Base-by-base conservation (phyloP, 805 yeast species). In the Barnettozyma botsteinii region DNA sequence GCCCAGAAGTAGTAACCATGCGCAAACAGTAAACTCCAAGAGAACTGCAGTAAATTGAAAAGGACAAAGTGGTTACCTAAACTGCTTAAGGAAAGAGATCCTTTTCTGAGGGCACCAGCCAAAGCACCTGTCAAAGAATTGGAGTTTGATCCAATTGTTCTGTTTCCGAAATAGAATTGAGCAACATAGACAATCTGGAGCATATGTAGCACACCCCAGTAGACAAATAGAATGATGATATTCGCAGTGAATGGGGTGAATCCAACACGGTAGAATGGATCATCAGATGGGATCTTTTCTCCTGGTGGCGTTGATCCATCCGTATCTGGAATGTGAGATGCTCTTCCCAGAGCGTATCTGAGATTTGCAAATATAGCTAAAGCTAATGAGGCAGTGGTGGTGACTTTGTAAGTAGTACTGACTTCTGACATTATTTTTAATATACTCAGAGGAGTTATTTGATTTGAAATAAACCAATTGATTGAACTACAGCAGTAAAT, bases 221-320 rank as follows among this genome's bases (percentile, higher is more conserved):
- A 85, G 11, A 72, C 59, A 31, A 75, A 58, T 3, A 70, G 59
- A 13, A 77, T 65, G 12, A 76, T 42, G 11, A 70, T 57, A 43
- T 71, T 69, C 13, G 78, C 77, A 3, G 87, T 73, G 66, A 85
- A 85, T 12, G 95, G 93, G 3, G 93, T 85, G 51, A 72, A 66
- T 6, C 70, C 71, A 7, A 74, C 74, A 35, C 73, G 69, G 56
- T 52, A 61, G 42, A 66, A 70, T 23, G 77, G 75, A 41, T 69
- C 66, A 34, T 57, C 51, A 7, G 53, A 59, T 46, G 70, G 62
- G 36, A 69, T 65, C 35, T 69, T 63, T 7, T 49, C 61, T 26
- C 63, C 65, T 18, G 70, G 69, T 22, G 35, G 9, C 15, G n/a
- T n/a, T n/a, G n/a, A n/a, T n/a, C n/a, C n/a, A n/a, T 26, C 14